Percentiles rank a stretch among this genome's conserved stretches.
Conservation (phyloP, 768 basidiomycete species). For the Podaxis mareebaensis region DNA sequence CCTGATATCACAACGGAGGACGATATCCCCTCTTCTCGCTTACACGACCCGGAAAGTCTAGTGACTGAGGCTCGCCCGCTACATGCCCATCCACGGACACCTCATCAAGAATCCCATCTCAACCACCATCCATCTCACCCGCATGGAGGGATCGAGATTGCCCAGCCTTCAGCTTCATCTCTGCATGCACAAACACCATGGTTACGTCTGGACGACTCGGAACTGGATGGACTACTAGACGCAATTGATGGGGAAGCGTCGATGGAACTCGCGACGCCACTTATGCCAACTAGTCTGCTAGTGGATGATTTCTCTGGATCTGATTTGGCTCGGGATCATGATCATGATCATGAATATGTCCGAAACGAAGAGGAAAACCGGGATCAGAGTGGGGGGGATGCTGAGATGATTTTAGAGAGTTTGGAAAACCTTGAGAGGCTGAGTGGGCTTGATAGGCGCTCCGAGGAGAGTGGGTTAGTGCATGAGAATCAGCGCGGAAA, state of each 20-base stretch:
- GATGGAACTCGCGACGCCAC: slow-evolving; percentile 57
- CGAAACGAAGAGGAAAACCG: background rate
- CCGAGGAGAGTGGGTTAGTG: too few species aligned
- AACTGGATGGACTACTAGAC: slow-evolving; percentile 29
- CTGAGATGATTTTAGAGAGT: slow-evolving; percentile 4
- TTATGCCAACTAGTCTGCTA: slow-evolving; percentile 33
- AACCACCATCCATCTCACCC: background rate
- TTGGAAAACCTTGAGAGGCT: background rate
- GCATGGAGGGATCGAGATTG: background rate
- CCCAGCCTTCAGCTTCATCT: background rate
- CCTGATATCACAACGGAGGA: background rate
- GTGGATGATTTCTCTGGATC: background rate
- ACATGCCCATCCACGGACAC: background rate
- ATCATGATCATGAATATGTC: background rate
- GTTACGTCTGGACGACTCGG: background rate
- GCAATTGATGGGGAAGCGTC: slow-evolving; percentile 39
- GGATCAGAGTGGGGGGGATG: slow-evolving; percentile 3
- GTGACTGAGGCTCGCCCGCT: background rate
- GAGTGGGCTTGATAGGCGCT: too few species aligned
- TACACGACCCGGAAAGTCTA: background rate
- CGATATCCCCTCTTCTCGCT: background rate
- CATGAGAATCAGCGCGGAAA: too few species aligned
- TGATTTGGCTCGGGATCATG: background rate
- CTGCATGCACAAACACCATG: background rate
- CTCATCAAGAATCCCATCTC: background rate